A percentile compares a stretch with the other conserved stretches of the same genome.
These are phyloP conservation scores for Penicillium nordicum DNA, from an alignment of 2,329 filamentous ascomycete genomes.

Conservation along the genomic window DNA sequence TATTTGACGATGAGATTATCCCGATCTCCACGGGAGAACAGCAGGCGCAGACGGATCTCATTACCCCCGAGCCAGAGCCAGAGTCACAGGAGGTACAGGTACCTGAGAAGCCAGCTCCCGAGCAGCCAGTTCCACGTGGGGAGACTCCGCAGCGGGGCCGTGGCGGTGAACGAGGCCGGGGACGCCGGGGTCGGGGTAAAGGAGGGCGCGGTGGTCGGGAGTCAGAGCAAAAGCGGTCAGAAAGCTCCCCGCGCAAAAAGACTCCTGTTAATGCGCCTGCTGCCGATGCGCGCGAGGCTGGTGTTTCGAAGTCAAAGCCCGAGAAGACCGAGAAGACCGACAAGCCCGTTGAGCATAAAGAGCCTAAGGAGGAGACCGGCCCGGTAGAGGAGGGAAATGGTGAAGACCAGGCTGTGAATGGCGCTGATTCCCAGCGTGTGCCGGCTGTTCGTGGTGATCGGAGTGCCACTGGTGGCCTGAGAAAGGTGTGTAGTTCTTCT, in stretches of 20 bases:
- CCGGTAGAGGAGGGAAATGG: conserved; percentile 12
- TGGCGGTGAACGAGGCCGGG: conserved; percentile 31
- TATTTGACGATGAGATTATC: conserved; percentile 52
- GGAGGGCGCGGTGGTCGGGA: conserved; percentile 22
- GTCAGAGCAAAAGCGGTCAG: conserved; percentile 18
- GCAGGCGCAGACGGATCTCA: conserved; percentile 22
- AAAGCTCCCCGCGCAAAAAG: conserved; percentile 18
- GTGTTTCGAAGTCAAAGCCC: conserved; percentile 17
- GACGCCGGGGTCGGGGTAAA: conserved; percentile 28
- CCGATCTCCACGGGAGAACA: conserved; percentile 40
- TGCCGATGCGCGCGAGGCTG: conserved; percentile 15
- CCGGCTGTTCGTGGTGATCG: conserved; percentile 55
- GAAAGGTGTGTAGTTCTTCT: conserved; percentile 37
- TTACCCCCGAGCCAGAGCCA: conserved; percentile 14
- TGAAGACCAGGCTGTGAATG: conserved; percentile 11
- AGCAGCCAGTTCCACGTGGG: conserved; percentile 20
- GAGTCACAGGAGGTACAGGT: conserved; percentile 13
- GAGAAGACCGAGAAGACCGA: background rate
- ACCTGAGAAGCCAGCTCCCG: conserved; percentile 11
- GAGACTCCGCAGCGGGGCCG: conserved; percentile 29
- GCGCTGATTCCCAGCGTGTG: conserved; percentile 29
- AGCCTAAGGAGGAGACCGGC: conserved; percentile 11
- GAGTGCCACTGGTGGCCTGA: conserved; percentile 52
- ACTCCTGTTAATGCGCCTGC: conserved; percentile 13
- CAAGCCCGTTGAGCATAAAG: conserved; percentile 11